Conservation (phyloP, 106 monocot species). For the Posidonia australis region DNA sequence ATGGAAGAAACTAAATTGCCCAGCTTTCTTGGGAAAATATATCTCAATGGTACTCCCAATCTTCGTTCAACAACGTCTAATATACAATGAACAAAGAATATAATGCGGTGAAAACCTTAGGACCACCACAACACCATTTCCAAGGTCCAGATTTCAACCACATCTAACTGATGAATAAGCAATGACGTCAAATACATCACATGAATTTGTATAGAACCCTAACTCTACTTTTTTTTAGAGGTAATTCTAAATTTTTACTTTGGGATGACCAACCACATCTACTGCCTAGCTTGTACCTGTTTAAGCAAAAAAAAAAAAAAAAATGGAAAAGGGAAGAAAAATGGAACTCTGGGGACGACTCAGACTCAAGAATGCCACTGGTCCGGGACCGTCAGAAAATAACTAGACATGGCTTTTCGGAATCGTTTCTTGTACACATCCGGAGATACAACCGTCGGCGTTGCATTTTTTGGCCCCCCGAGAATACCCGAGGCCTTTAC, state of each 20-base stretch:
- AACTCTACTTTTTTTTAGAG: too few relatives aligned
- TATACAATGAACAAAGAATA: not conserved
- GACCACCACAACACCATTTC: not conserved
- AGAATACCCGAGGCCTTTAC: slow-evolving; percentile 84
- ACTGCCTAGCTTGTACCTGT: not conserved
- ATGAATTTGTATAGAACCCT: not conserved
- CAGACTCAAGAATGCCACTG: slow-evolving; percentile 41
- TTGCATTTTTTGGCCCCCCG: slow-evolving; percentile 61
- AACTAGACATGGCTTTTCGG: slow-evolving; percentile 86
- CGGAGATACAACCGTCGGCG: slow-evolving; percentile 78
- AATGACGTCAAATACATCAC: not conserved
- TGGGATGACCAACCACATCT: not conserved
- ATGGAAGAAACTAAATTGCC: too few relatives aligned
- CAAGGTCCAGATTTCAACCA: not conserved
- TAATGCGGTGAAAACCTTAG: not conserved
- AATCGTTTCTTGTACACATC: slow-evolving; percentile 84
- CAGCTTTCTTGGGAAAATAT: too few relatives aligned
- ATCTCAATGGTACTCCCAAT: not conserved
- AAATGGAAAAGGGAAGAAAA: not conserved
- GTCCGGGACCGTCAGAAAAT: slow-evolving; percentile 76
- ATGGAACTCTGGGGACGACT: not conserved
- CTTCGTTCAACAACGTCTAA: not conserved
- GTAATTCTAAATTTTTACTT: not conserved
- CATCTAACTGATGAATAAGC: not conserved
- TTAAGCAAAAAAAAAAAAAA: not conserved